Evolutionary conservation across 2,329 filamentous ascomycete species (phyloP), one percentile per base, ranked within the genome.

Genomic region (Atkinsonella hypoxylon): DNA sequence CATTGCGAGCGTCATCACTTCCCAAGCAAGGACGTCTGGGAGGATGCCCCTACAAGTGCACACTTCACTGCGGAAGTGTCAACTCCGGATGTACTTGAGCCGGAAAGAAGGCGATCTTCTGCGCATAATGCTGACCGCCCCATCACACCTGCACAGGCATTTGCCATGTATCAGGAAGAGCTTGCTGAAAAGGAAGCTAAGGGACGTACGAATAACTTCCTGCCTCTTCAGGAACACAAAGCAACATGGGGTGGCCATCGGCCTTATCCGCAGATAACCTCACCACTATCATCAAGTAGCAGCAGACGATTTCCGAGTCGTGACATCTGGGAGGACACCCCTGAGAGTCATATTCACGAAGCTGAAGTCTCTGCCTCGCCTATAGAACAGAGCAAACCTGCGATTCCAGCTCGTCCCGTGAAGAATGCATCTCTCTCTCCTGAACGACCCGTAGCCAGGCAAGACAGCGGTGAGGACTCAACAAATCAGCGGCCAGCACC

Each of bases 21-120:
- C 67, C 93, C 93, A 1, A 96, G 90, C 66, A 86, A 90, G 64
- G 93, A 98, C 64, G 81, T 97, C 40, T 98, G 93, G 93, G 93
- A 98, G 70, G 94, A 98, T 65, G 85, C 89, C 0, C 93, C 94
- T 4, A 85, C 83, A 62, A 95, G 89, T 67, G 75, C 88, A 48
- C 82, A 93, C 61, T 81, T 78, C 61, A 83, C 80, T 34, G 83
- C 90, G 3, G 89, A 87, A 53, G 91, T 97, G 8, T 87, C 85
- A 2, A 93, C 88, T 0, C 89, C 89, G 1, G 86, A 63, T 57
- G 70, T 62, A 55, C 67, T 54, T 53, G 69, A 65, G 31, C 61
- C 60, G 81, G 55, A 61, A 67, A 56, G 60, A 65, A 62, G 58
- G 54, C 62, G 61, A 53, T 63, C 61, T 18, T 59, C 61, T 6